Evolutionary conservation across 805 yeast species (phyloP), one percentile per base, ranked within the genome.

Genomic region (Kazachstania kunashirensis): DNA sequence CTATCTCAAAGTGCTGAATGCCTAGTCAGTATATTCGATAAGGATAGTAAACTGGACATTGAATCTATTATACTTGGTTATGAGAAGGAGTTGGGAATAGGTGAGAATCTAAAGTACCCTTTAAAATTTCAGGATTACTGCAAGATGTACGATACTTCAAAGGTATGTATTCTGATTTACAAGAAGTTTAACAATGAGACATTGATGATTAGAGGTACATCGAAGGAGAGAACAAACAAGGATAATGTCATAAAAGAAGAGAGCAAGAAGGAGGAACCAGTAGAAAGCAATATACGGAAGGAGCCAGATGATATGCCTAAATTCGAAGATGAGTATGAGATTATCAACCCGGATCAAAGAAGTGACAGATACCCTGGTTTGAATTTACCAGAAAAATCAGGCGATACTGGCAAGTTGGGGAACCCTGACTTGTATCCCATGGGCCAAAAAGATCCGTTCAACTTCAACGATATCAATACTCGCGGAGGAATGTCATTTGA

Each of bases 281-380:
- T 9, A 24, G 12, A 24, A 12, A 24, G n/a, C 24, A 30, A 4
- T n/a, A 8, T n/a, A 10, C 8, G 19, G 2, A 35, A 15, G 12
- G 27, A 30, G 11, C 42, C 73, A 2, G 37, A 47, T 29, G 62
- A 50, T 34, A 53, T 59, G 47, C 63, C 63, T 4, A 48, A 50
- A 1, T 59, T 57, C 38, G 62, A 57, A 20, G 65, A 60, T 41
- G 63, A 59, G 29, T 55, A 55, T 34, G 51, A 58, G 25, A 36
- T 52, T n/a, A 48, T 32, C 10, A 36, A 34, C 14, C 6, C 16
- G 3, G 3, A 13, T 20, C 2, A 7, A 19, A 9, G 6, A 5
- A 19, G n/a, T 18, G 60, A 33, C 14, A 19, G 29, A 14, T 24
- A 17, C 28, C 39, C 46, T 17, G 43, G 46, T 6, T 26, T 38